These are phyloP conservation scores for Linum lewisii DNA, from an alignment of 345 rosid species.

Conservation along the genomic window DNA sequence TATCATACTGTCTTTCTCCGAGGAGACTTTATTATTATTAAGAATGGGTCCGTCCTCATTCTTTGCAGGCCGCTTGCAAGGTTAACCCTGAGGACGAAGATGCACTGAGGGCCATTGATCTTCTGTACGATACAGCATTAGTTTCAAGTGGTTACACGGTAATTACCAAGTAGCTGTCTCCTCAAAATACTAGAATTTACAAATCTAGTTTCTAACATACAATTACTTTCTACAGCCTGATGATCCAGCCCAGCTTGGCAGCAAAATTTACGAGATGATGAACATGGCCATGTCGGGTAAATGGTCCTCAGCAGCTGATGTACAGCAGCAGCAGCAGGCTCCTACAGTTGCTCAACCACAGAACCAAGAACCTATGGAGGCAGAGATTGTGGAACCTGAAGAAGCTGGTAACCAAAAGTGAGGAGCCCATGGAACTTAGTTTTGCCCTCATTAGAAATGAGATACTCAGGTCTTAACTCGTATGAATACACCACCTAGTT, in stretches of 20 bases:
- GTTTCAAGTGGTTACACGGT: conserved; percentile 96
- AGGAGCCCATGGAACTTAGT: conserved; percentile 10
- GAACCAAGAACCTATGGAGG: conserved; percentile 43
- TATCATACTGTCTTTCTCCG: background rate
- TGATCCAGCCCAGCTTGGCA: conserved; percentile 84
- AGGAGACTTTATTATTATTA: background rate
- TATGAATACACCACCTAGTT: no score
- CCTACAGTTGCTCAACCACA: conserved; percentile 17
- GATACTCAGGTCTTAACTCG: no score
- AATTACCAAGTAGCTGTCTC: conserved; percentile 19
- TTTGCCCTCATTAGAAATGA: background rate
- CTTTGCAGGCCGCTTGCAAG: conserved; percentile 61
- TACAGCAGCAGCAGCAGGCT: conserved; percentile 17
- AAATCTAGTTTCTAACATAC: background rate
- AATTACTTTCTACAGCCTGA: conserved; percentile 53
- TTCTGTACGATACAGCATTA: conserved; percentile 77
- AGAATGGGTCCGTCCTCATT: background rate
- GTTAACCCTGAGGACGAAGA: conserved; percentile 65
- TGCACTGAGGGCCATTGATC: conserved; percentile 79
- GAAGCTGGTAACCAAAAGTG: conserved; percentile 55
- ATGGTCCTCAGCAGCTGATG: conserved; percentile 44
- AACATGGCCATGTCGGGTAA: conserved; percentile 65
- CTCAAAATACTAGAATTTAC: background rate
- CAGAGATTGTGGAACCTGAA: conserved; percentile 76
- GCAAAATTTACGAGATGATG: conserved; percentile 99